phyloP scores from a whole-genome alignment of 805 yeast species.

The Sporopachydermia quercuum region DNA sequence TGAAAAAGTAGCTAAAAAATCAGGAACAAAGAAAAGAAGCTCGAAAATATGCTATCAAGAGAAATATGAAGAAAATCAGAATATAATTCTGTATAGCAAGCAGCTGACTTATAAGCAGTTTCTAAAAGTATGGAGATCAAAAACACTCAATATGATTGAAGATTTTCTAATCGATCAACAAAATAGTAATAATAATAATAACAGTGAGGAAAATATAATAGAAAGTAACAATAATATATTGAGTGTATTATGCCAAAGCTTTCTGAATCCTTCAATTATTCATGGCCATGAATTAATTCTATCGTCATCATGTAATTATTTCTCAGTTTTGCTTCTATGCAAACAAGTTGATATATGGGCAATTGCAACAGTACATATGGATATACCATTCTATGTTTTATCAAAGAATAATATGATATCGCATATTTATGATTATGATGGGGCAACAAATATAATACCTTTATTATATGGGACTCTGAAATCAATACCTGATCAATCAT shows the following conservation, averaged over 20 bases:
- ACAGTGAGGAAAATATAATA: no score
- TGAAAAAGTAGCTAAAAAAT: background rate
- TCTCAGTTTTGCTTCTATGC: background rate
- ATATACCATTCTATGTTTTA: background rate
- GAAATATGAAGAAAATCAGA: background rate
- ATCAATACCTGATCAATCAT: background rate
- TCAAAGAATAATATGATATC: background rate
- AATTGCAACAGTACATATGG: background rate
- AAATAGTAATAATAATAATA: no score
- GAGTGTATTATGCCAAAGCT: background rate
- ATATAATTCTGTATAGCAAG: no score
- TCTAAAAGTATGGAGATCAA: background rate
- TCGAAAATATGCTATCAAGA: background rate
- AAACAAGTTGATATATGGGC: background rate
- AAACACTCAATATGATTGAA: background rate
- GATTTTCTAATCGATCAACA: no score
- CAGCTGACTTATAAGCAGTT: background rate
- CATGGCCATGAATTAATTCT: background rate
- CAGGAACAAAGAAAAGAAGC: background rate
- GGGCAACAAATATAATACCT: background rate
- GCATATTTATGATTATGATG: background rate
- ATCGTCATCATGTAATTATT: background rate
- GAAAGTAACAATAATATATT: background rate
- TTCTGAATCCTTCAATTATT: background rate
- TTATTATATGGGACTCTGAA: background rate